A percentile compares a stretch with the other conserved stretches of the same genome.
These are phyloP conservation scores for Ceratobasidium sp. DNA, from an alignment of 1,284 basidiomycete species.

Conservation along the genomic window DNA sequence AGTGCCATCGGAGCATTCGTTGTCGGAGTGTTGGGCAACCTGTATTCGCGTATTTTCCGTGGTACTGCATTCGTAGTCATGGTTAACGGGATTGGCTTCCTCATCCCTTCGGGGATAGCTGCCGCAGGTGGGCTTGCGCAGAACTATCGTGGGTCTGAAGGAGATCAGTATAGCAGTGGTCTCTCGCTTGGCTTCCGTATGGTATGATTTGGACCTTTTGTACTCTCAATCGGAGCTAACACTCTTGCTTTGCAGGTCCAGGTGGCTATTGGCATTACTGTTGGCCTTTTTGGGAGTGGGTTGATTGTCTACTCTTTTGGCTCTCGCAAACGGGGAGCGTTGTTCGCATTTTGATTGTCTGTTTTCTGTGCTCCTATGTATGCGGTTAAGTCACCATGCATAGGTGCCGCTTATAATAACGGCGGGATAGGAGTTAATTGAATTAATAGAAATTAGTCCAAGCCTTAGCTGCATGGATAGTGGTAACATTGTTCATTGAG, in stretches of 20 bases:
- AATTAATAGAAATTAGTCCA: too few species aligned
- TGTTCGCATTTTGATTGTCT: conserved; percentile 74
- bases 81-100: conserved; percentile 37
- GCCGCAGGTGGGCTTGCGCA: conserved; percentile 83
- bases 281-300: conserved; percentile 88
- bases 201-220: neutral
- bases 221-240: neutral
- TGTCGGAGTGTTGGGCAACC: conserved; percentile 80
- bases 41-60: conserved; percentile 84
- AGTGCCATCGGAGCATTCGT: conserved; percentile 83
- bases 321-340: conserved; percentile 77
- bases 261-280: conserved; percentile 88
- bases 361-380: neutral
- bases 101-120: conserved; percentile 76
- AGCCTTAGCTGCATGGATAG: too few species aligned
- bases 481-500: too few species aligned
- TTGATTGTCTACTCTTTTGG: conserved; percentile 87
- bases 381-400: neutral
- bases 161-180: conserved; percentile 53
- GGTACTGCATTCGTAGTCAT: conserved; percentile 55
- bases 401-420: neutral
- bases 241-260: conserved; percentile 58
- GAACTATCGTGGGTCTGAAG: conserved; percentile 66
- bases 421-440: too few species aligned
- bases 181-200: conserved; percentile 51